Evolutionary conservation across 306 rosid species (phyloP).

Genomic region (Medicago truncatula): DNA sequence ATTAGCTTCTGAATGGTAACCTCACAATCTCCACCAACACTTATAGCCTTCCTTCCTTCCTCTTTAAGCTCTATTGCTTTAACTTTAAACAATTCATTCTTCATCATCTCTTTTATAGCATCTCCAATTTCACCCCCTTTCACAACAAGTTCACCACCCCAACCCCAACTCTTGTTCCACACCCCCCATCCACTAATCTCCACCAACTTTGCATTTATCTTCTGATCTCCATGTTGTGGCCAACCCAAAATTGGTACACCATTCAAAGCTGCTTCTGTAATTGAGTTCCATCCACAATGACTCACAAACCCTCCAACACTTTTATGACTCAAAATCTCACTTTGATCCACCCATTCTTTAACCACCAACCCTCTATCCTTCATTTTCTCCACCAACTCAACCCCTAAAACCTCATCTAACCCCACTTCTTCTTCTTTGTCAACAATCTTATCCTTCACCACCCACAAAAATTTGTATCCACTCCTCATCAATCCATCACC

Average conservation of each 20-base stretch:
- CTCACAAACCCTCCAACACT: constrained; percentile 23
- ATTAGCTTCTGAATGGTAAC: constrained; percentile 23
- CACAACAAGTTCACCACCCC: constrained; percentile 50
- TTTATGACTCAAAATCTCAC: constrained; percentile 7
- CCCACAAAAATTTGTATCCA: constrained; percentile 65
- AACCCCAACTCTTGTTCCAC: constrained; percentile 63
- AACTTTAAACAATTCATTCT: constrained; percentile 34
- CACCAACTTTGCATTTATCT: constrained; percentile 58
- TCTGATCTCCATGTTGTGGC: constrained; percentile 68
- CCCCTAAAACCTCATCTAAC: background rate
- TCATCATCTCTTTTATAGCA: constrained; percentile 61
- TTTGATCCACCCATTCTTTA: constrained; percentile 27
- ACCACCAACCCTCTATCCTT: background rate
- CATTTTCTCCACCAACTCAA: background rate
- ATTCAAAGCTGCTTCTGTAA: constrained; percentile 25
- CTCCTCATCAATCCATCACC: constrained; percentile 54
- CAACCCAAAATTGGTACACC: constrained; percentile 65
- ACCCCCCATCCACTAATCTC: constrained; percentile 54
- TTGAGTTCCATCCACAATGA: constrained; percentile 29
- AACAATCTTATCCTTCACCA: constrained; percentile 57
- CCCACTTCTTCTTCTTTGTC: constrained; percentile 55
- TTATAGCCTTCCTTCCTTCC: constrained; percentile 43
- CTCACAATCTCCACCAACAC: constrained; percentile 50
- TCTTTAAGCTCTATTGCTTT: constrained; percentile 42
- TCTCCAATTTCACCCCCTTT: constrained; percentile 61